These are phyloP conservation scores for Aspergillus nomiae DNA, from an alignment of 2,329 filamentous ascomycete species.

Conservation along the genomic window DNA sequence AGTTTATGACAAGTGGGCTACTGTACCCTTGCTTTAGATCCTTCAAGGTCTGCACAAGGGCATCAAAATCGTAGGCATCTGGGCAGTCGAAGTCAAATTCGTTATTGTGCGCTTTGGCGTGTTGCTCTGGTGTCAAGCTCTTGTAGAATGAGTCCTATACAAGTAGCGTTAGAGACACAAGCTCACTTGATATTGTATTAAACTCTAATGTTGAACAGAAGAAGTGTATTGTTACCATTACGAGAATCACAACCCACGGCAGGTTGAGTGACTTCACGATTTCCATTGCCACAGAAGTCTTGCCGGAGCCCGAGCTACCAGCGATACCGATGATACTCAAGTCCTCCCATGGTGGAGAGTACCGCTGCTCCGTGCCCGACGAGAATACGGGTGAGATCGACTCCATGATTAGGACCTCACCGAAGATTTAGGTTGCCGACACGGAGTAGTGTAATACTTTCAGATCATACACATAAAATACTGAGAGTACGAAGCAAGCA, in stretches of 20 bases:
- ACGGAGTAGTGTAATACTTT: neutral
- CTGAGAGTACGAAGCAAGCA: neutral
- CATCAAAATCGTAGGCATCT: constrained; percentile 91
- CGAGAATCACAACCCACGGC: constrained; percentile 96
- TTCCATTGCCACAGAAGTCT: constrained; percentile 89
- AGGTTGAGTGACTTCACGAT: constrained; percentile 88
- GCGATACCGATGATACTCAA: constrained; percentile 96
- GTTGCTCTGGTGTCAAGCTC: constrained; percentile 76
- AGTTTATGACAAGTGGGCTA: neutral
- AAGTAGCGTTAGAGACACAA: constrained; percentile 20
- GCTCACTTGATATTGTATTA: neutral
- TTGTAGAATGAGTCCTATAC: constrained; percentile 95
- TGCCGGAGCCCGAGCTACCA: constrained; percentile 91
- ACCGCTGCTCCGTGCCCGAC: constrained; percentile 60
- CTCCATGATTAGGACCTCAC: constrained; percentile 31
- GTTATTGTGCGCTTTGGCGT: constrained; percentile 78
- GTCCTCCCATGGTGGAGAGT: constrained; percentile 93
- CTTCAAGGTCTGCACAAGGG: constrained; percentile 73
- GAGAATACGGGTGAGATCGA: constrained; percentile 41
- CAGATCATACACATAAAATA: neutral
- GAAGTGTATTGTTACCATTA: constrained; percentile 67
- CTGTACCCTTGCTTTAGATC: constrained; percentile 88
- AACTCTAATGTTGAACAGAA: constrained; percentile 12
- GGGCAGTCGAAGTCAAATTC: constrained; percentile 97
- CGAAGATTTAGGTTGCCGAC: constrained; percentile 1